Evolutionary conservation across 2,329 filamentous ascomycete species (phyloP), one percentile per base, ranked within the genome.

Genomic region (Pseudogymnoascus sp.): DNA sequence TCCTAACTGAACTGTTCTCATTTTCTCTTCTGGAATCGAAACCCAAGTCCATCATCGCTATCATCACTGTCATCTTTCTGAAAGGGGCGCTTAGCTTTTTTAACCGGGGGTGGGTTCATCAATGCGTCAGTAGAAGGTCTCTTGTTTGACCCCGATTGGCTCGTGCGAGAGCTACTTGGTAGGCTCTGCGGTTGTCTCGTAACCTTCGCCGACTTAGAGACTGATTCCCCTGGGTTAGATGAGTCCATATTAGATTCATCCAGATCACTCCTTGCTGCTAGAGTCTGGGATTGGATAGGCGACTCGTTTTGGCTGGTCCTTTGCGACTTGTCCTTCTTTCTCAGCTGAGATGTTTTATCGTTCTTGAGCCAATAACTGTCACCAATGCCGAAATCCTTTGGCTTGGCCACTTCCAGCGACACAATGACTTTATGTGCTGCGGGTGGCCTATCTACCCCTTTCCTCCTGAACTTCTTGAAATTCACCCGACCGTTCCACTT

Each of bases 401-500:
- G 79, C 61, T 79, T 79, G 1, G 82, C 81, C 69, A 86, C 84
- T 66, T 88, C 83, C 1, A 90, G 73, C 0, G 79, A 76, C 10
- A 90, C 84, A 59, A 90, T 85, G 0, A 73, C 73, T 11, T 65
- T 66, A 8, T 66, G 54, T 71, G 54, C 71, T 68, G 37, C 74
- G 64, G 62, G 65, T 40, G 57, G 66, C 21, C 68, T 72, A 60
- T 65, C 63, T 5, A 64, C 64, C 24, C 83, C 86, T 60, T 83
- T 79, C 61, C 79, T 80, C 21, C 81, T 80, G 70, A 99, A 99
- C 68, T 85, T 89, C 73, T 99, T 99, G 77, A 96, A 99, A 71
- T 99, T 97, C 74, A 91, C 93, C 44, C 93, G 82, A 0, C 93
- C 94, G 71, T 97, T 96, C 94, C 94, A 99, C 39, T 81, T 81